Conservation (phyloP, 78 protist species). For the Acrasis kona region DNA sequence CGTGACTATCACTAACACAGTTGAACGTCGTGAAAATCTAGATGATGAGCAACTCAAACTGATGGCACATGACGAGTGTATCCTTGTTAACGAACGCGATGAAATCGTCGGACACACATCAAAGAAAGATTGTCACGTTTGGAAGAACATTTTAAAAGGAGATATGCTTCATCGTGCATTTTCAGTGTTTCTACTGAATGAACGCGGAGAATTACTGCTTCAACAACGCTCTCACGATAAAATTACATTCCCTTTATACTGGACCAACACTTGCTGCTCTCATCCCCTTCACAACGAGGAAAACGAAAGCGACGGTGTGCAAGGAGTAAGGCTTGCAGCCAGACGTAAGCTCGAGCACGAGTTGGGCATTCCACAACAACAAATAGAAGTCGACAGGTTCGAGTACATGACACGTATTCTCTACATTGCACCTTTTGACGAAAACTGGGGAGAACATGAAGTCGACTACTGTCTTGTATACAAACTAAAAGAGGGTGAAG, state of each 20-base stretch:
- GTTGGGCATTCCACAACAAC: slow-evolving; percentile 43
- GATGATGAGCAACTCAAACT: no score
- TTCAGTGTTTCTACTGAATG: slow-evolving; percentile 59
- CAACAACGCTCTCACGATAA: slow-evolving; percentile 68
- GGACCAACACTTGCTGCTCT: slow-evolving; percentile 85
- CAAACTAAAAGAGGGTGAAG: background rate
- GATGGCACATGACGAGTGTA: slow-evolving; percentile 10
- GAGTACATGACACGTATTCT: slow-evolving; percentile 47
- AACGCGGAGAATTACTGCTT: slow-evolving; percentile 40
- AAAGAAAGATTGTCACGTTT: slow-evolving; percentile 45
- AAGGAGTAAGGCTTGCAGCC: slow-evolving; percentile 59
- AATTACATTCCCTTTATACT: slow-evolving; percentile 66
- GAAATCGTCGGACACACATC: slow-evolving; percentile 38
- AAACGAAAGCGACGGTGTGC: slow-evolving; percentile 11
- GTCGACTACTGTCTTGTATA: slow-evolving; percentile 51
- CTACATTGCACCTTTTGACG: slow-evolving; percentile 35
- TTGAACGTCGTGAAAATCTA: background rate
- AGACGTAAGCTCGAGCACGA: slow-evolving; percentile 66
- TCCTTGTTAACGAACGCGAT: slow-evolving; percentile 63
- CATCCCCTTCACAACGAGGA: slow-evolving; percentile 51
- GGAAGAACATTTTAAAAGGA: slow-evolving; percentile 33
- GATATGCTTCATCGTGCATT: slow-evolving; percentile 81
- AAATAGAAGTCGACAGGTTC: slow-evolving; percentile 15
- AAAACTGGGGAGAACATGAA: slow-evolving; percentile 74
- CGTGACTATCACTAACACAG: no score